phyloP scores from a whole-genome alignment of 2,329 filamentous ascomycete species.

The Rhinocladiella similis region DNA sequence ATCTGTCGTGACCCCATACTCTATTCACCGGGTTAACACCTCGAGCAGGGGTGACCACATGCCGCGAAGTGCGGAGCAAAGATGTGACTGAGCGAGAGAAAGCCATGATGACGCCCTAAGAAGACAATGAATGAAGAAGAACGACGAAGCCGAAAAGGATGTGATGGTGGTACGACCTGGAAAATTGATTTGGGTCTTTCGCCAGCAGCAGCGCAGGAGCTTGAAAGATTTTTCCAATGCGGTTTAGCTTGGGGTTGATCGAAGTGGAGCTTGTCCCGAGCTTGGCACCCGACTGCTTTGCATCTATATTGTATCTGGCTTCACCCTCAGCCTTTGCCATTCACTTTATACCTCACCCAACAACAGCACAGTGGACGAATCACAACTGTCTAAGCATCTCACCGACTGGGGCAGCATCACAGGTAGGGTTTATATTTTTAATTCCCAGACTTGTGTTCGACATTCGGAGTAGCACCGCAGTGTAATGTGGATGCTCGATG shows the following conservation, averaged over 20 bases:
- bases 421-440: too few species aligned
- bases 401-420: too few species aligned
- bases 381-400: too few species aligned
- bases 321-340: too few species aligned
- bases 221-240: constrained; percentile 2
- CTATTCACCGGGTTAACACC: constrained; percentile 73
- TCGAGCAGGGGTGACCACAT: constrained; percentile 68
- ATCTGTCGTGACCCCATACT: constrained; percentile 47
- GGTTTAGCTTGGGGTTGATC: neutral
- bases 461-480: too few species aligned
- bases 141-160: constrained; percentile 1
- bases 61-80: constrained; percentile 78
- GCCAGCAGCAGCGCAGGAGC: neutral
- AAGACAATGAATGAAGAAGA: constrained; percentile 20
- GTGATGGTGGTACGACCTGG: neutral
- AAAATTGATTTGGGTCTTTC: neutral
- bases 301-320: too few species aligned
- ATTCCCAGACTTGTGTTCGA: too few species aligned
- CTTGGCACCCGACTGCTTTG: neutral
- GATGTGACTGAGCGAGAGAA: constrained; percentile 76
- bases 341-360: too few species aligned
- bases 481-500: too few species aligned
- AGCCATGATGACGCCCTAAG: constrained; percentile 64
- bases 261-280: neutral
- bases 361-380: too few species aligned